These are phyloP conservation scores for Brassica nigra DNA, from an alignment of 345 rosid genomes.

Conservation along the genomic window DNA sequence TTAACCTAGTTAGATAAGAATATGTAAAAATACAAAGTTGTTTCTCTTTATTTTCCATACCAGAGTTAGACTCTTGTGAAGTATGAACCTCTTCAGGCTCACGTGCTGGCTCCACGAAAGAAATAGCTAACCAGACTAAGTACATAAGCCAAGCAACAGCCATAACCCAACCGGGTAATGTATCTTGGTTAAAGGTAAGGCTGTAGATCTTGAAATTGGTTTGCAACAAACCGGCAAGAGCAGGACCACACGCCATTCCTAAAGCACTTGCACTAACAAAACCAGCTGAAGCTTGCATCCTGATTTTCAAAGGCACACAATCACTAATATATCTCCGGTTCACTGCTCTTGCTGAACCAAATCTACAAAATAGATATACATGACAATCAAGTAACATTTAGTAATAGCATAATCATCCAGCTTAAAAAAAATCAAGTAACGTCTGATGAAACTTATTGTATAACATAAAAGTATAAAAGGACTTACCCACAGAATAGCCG, in stretches of 20 bases:
- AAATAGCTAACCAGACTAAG: slow-evolving; percentile 74
- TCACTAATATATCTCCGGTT: slow-evolving; percentile 95
- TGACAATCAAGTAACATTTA: background rate
- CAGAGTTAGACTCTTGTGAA: slow-evolving; percentile 44
- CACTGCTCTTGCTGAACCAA: slow-evolving; percentile 98
- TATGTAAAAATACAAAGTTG: background rate
- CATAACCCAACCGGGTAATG: slow-evolving; percentile 98
- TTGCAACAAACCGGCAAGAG: slow-evolving; percentile 93
- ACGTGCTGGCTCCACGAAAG: slow-evolving; percentile 73
- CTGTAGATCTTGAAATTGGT: slow-evolving; percentile 69
- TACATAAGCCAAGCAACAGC: slow-evolving; percentile 83
- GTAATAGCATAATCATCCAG: background rate
- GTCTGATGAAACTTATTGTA: background rate
- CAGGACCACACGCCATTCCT: slow-evolving; percentile 99
- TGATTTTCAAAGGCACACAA: slow-evolving; percentile 76
- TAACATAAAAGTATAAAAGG: background rate
- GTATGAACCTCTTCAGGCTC: slow-evolving; percentile 50
- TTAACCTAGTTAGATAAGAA: slow-evolving; percentile 6
- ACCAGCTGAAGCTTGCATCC: slow-evolving; percentile 97
- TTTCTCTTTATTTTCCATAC: slow-evolving; percentile 39
- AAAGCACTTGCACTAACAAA: slow-evolving; percentile 99
- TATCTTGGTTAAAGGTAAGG: slow-evolving; percentile 67
- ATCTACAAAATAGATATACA: slow-evolving; percentile 41
- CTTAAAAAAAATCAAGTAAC: background rate
- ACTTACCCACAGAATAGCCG: slow-evolving; percentile 94